A percentile compares a stretch with the other conserved stretches of the same genome.
Evolutionary conservation across 495 filamentous ascomycete genomes (phyloP).

Genomic region (Xylaria flabelliformis): DNA sequence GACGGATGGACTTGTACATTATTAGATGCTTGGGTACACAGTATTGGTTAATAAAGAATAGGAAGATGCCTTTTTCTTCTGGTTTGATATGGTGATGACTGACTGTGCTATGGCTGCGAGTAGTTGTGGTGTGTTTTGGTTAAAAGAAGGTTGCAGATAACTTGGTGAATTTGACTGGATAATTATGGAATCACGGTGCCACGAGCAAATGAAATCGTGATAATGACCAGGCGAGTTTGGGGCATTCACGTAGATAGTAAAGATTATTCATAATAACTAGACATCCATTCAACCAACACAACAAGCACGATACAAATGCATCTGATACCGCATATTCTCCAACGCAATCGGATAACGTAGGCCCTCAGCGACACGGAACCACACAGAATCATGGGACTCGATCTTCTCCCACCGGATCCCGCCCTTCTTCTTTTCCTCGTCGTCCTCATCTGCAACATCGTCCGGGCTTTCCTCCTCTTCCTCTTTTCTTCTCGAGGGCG

Average conservation of each 20-base stretch:
- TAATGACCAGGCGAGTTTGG: too few relatives aligned
- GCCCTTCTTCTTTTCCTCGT: too few relatives aligned
- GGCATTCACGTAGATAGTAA: too few relatives aligned
- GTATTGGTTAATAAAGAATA: not conserved
- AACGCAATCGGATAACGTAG: constrained; percentile 82
- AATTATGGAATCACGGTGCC: not conserved
- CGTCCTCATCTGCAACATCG: constrained; percentile 25
- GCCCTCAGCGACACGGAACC: constrained; percentile 76
- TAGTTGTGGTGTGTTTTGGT: not conserved
- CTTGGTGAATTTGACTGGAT: not conserved
- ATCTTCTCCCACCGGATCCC: constrained; percentile 70
- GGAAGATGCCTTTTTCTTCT: not conserved
- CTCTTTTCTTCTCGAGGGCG: not conserved
- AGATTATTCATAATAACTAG: too few relatives aligned
- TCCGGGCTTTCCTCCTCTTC: not conserved
- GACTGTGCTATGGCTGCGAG: not conserved
- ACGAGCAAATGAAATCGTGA: too few relatives aligned
- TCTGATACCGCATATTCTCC: constrained; percentile 94
- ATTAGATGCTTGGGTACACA: not conserved
- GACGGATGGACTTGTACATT: not conserved
- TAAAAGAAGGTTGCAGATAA: not conserved
- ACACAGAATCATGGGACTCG: constrained; percentile 73
- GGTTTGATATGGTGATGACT: not conserved
- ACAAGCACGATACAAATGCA: constrained; percentile 71
- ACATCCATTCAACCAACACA: not conserved